Conservation (phyloP, 768 basidiomycete species). For the Tricholoma hemisulphureum region DNA sequence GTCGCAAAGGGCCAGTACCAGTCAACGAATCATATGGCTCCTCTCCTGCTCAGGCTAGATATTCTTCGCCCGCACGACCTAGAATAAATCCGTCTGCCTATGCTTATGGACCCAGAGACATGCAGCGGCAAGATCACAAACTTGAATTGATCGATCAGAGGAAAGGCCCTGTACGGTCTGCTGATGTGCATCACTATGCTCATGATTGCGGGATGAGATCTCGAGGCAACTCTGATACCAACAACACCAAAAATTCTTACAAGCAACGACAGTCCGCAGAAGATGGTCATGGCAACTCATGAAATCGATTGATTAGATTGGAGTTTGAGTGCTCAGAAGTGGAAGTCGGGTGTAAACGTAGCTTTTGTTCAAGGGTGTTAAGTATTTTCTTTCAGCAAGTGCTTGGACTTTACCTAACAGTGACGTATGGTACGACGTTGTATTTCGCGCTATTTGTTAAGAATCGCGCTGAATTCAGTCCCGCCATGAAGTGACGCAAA, state of each 20-base stretch:
- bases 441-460: not conserved
- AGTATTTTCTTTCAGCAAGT: not conserved
- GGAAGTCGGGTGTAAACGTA: not conserved
- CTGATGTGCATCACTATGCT: not conserved
- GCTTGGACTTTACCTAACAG: not conserved
- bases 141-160: not conserved
- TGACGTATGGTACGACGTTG: not conserved
- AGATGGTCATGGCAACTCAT: not conserved
- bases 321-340: not conserved
- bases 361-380: not conserved
- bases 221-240: not conserved
- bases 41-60: not conserved
- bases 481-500: not conserved
- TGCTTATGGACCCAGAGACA: not conserved
- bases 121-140: not conserved
- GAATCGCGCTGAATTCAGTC: no score
- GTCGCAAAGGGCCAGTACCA: not conserved
- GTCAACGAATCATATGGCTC: not conserved
- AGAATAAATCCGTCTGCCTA: not conserved
- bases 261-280: not conserved
- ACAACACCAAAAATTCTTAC: not conserved
- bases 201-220: not conserved
- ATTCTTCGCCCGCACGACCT: not conserved
- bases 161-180: not conserved
- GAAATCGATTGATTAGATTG: not conserved